Conservation (phyloP, 2,329 filamentous ascomycete species). For the Phoma sp. region DNA sequence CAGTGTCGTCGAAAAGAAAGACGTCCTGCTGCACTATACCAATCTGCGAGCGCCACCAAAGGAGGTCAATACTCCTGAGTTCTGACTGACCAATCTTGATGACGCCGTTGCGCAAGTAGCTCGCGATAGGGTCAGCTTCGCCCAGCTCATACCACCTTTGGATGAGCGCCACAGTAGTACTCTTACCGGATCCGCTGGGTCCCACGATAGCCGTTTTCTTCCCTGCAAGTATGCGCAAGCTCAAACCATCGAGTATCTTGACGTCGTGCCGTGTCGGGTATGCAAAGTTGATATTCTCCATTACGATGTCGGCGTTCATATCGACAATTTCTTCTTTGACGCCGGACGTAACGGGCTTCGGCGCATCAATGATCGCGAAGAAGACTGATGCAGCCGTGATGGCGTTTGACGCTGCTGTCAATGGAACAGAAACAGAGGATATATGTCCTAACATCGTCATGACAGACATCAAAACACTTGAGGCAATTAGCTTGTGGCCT, state of each 20-base stretch:
- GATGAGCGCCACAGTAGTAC: slow-evolving; percentile 87
- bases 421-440: slow-evolving; percentile 26
- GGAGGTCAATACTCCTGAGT: slow-evolving; percentile 78
- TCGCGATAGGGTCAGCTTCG: slow-evolving; percentile 20
- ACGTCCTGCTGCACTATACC: slow-evolving; percentile 91
- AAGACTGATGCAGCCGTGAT: slow-evolving; percentile 29
- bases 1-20: slow-evolving; percentile 84
- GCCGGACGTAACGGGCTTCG: slow-evolving; percentile 21
- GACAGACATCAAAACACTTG: slow-evolving; percentile 32
- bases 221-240: slow-evolving; percentile 79
- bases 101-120: slow-evolving; percentile 28
- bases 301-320: slow-evolving; percentile 30
- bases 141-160: slow-evolving; percentile 79
- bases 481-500: neutral
- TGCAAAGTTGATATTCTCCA: slow-evolving; percentile 31
- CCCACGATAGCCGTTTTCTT: slow-evolving; percentile 92
- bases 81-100: slow-evolving; percentile 53
- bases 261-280: slow-evolving; percentile 71
- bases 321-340: slow-evolving; percentile 19
- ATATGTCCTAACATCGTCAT: slow-evolving; percentile 31
- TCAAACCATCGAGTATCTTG: slow-evolving; percentile 81
- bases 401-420: slow-evolving; percentile 25
- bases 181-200: slow-evolving; percentile 90
- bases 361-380: slow-evolving; percentile 34
- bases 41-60: slow-evolving; percentile 89